Conservation (phyloP, 2,329 filamentous ascomycete species). For the Neoascochyta sp. region DNA sequence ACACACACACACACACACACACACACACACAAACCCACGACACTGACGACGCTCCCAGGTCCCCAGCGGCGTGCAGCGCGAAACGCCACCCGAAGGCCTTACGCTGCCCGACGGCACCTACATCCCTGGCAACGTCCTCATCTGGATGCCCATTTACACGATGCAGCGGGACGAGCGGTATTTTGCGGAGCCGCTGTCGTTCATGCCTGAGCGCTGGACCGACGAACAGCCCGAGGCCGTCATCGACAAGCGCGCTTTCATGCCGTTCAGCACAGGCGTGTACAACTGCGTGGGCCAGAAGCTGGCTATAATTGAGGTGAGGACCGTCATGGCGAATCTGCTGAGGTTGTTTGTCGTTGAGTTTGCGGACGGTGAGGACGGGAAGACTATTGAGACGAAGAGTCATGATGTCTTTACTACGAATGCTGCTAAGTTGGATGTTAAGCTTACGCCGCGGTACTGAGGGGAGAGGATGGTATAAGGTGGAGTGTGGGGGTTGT, state of each 20-base stretch:
- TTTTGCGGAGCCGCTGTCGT: slow-evolving; percentile 19
- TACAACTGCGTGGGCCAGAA: slow-evolving; percentile 69
- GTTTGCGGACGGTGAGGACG: slow-evolving; percentile 27
- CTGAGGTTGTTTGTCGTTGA: slow-evolving; percentile 58
- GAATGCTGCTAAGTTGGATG: slow-evolving; percentile 30
- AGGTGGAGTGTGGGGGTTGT: no score
- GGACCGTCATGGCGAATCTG: slow-evolving; percentile 57
- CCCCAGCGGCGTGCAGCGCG: slow-evolving; percentile 29
- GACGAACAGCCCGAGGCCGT: slow-evolving; percentile 17
- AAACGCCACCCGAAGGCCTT: slow-evolving; percentile 33
- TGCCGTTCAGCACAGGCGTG: slow-evolving; percentile 65
- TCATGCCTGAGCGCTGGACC: slow-evolving; percentile 34
- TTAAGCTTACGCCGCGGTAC: slow-evolving; percentile 22
- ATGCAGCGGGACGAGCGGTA: slow-evolving; percentile 30
- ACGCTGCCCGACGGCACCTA: slow-evolving; percentile 27
- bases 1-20: no score
- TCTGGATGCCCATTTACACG: slow-evolving; percentile 31
- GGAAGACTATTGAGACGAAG: slow-evolving; percentile 14
- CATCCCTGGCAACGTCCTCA: slow-evolving; percentile 27
- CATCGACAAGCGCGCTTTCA: slow-evolving; percentile 56
- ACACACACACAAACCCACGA: background rate
- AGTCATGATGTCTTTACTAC: slow-evolving; percentile 30
- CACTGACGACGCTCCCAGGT: slow-evolving; percentile 16
- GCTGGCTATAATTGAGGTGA: slow-evolving; percentile 63
- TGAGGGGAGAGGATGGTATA: no score